phyloP scores from a whole-genome alignment of 2,329 filamentous ascomycete species.

The Colletotrichum truncatum region DNA sequence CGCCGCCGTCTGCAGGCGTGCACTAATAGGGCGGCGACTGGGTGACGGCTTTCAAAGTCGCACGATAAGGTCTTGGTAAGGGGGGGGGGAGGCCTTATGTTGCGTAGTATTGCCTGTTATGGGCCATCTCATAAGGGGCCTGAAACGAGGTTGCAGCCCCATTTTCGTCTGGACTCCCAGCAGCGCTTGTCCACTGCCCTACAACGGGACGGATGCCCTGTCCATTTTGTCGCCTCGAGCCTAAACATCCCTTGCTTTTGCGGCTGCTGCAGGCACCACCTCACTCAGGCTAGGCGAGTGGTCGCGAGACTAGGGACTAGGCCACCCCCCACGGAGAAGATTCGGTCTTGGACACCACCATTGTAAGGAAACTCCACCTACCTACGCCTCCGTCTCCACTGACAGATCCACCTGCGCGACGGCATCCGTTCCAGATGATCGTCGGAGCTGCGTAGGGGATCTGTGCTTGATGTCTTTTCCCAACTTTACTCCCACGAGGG shows the following conservation, averaged over 20 bases:
- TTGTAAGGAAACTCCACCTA: neutral
- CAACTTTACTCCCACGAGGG: neutral
- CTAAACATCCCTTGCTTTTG: neutral
- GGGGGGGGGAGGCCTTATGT: neutral
- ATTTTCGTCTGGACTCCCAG: conserved; percentile 27
- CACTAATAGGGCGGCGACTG: neutral
- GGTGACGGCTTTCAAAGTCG: neutral
- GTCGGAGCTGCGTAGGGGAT: conserved; percentile 8
- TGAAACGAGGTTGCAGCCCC: conserved; percentile 26
- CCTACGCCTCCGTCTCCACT: conserved; percentile 5
- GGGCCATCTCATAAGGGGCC: conserved; percentile 13
- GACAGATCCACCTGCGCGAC: conserved; percentile 2
- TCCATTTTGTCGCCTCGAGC: neutral
- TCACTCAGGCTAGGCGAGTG: neutral
- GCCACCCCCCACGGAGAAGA: conserved; percentile 2
- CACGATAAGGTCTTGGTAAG: too few relatives aligned
- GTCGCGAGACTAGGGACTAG: neutral
- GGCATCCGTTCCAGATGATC: conserved; percentile 8
- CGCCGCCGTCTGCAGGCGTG: neutral
- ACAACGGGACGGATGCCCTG: neutral
- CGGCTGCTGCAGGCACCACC: neutral
- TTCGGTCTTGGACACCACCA: conserved; percentile 3
- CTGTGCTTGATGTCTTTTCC: conserved; percentile 1
- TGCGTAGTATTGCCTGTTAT: neutral
- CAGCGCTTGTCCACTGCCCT: conserved; percentile 12